phyloP scores from a whole-genome alignment of 2,329 filamentous ascomycete genomes.

The Akanthomyces muscarius region DNA sequence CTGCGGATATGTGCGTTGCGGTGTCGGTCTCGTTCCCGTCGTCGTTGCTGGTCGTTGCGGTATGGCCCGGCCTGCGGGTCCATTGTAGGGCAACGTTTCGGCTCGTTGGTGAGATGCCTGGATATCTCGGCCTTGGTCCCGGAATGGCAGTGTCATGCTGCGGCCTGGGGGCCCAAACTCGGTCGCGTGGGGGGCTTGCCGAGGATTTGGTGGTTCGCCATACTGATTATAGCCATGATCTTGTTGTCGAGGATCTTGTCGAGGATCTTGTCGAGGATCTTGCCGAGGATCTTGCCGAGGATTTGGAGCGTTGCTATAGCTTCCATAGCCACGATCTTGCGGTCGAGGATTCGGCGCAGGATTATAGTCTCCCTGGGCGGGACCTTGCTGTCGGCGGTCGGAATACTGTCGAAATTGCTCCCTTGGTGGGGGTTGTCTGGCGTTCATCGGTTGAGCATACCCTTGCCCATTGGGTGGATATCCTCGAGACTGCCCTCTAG shows the following conservation, averaged over 20 bases:
- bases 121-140: slow-evolving; percentile 39
- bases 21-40: slow-evolving; percentile 39
- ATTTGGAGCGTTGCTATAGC: background rate
- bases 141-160: slow-evolving; percentile 59
- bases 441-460: slow-evolving; percentile 23
- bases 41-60: slow-evolving; percentile 55
- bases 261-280: no score
- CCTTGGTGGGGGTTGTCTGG: slow-evolving; percentile 28
- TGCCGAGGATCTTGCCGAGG: slow-evolving; percentile 13
- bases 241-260: slow-evolving; percentile 21
- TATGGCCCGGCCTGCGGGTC: slow-evolving; percentile 40
- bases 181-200: slow-evolving; percentile 29
- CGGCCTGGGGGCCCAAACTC: slow-evolving; percentile 50
- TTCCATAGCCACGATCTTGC: background rate
- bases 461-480: slow-evolving; percentile 20
- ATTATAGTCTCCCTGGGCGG: slow-evolving; percentile 20
- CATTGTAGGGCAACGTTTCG: slow-evolving; percentile 46
- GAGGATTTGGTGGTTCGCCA: slow-evolving; percentile 11
- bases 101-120: slow-evolving; percentile 32
- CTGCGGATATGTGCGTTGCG: slow-evolving; percentile 13
- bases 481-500: slow-evolving; percentile 25
- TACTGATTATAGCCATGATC: slow-evolving; percentile 26
- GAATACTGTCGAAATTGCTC: slow-evolving; percentile 20
- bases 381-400: slow-evolving; percentile 22
- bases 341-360: background rate